Base-by-base conservation (phyloP, 352 stramenopile species). In the Aphanomyces astaci region DNA sequence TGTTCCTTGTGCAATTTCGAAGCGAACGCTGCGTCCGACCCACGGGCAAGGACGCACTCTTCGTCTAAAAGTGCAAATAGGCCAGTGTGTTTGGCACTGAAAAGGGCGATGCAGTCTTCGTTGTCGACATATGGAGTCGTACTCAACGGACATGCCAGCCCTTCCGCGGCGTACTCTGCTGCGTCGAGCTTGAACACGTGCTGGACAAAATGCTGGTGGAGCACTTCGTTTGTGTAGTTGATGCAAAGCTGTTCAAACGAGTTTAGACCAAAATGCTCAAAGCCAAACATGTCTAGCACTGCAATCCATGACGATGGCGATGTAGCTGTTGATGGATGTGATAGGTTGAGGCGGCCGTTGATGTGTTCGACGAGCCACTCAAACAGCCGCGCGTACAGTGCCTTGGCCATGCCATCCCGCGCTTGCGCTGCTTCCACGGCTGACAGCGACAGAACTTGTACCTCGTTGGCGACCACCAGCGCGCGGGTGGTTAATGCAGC, bases 281-380 rank as follows among this genome's bases (percentile, higher is more conserved):
- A 97, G 36, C 90, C 90, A 72, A 97, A 97, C 65, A 97, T 96
- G 75, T 97, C 90, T 2, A 97, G 74, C 55, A 97, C 90, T 7
- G 89, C 90, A 36, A 97, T 96, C 66, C 89, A 94, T n/a, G 31
- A 32, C 51, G 54, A 13, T 36, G 17, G 2, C n/a, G 52, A 40
- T 28, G 30, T 30, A 48, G 49, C 28, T 88, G 77, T 25, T 75
- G 76, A 64, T 92, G 83, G 62, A 92, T 84, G 76, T 88, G 86
- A n/a, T 27, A 27, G 7, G 48, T 84, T 83, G 46, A 92, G 69
- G 48, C 90, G 89, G 40, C 88, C 80, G 73, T 96, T 97, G 43
- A 96, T 86, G 33, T 85, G 82, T 48, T 64, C 73, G 31, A 97
- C 88, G 80, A 97, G 90, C 87, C 87, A 96, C 70, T 96, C 83